Base-by-base conservation (phyloP, 805 yeast genomes). In the Scheffersomyces ergatensis region DNA sequence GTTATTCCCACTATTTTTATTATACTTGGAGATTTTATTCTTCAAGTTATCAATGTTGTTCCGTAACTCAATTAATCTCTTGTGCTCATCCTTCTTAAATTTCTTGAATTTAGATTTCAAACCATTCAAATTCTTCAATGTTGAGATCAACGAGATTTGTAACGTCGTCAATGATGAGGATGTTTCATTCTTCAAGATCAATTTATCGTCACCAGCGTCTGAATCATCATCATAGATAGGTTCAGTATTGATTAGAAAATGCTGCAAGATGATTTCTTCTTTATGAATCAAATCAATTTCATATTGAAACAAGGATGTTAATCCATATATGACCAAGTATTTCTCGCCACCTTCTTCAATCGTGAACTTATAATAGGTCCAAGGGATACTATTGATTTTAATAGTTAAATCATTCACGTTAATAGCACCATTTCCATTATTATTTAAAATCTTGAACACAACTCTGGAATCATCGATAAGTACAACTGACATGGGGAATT, bases 1-100 rank as follows among this genome's bases (percentile, higher is more conserved):
- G 40, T 50, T 58, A 13, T 42, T 36, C 12, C 34, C 42, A 25
- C 50, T 54, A 27, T 50, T 54, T 31, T 44, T 48, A 12, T 54
- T 53, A 35, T 57, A 57, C 44, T 63, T 67, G 3, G 58, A 53
- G n/a, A 66, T 58, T 36, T 59, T 64, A 27, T 50, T 51, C 35
- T 54, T 56, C 38, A 67, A 48, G 20, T 49, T 39, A 20, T 65
- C 74, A 35, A 67, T 63, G 25, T 57, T 61, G 34, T 60, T 61
- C 36, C 54, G 60, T 17, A 59, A 43, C 13, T 67, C 74, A 2
- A 60, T 42, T 13, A 58, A 48, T 43, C 54, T 53, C 39, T 63
- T 67, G 47, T 62, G 61, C 39, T 68, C 73, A 18, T 70, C 74
- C 38, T 55, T 59, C 44, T 67, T 70, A 32, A 54, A 47, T 44